phyloP scores from a whole-genome alignment of 306 rosid genomes.

The Trifolium fragiferum region DNA sequence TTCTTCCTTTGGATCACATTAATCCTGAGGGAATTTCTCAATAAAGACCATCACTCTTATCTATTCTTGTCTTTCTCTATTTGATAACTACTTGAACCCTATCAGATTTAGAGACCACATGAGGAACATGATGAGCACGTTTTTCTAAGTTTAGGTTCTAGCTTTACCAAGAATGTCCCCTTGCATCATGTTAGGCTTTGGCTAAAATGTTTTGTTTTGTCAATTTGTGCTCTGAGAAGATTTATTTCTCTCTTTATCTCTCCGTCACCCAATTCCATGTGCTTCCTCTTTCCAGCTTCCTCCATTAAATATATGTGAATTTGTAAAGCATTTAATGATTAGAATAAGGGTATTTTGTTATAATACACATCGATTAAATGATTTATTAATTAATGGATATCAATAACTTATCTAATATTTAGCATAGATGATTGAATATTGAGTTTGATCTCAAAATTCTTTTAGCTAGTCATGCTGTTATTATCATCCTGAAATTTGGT shows the following conservation, averaged over 20 bases:
- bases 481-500: constrained; percentile 4
- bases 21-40: neutral
- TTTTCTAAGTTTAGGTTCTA: neutral
- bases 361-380: neutral
- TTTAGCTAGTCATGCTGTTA: neutral
- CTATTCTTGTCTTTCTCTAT: neutral
- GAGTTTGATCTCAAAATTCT: constrained; percentile 2
- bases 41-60: neutral
- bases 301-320: neutral
- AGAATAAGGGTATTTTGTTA: neutral
- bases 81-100: neutral
- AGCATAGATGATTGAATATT: constrained; percentile 18
- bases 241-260: neutral
- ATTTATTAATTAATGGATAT: neutral
- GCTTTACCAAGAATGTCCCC: neutral
- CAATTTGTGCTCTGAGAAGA: no score
- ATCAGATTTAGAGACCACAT: neutral
- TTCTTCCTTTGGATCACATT: neutral
- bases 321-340: neutral
- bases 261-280: neutral
- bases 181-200: neutral
- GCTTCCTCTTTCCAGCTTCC: neutral
- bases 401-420: constrained; percentile 11
- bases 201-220: neutral
- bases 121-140: neutral